Base-by-base conservation (phyloP, 768 basidiomycete genomes). In the Cubamyces lactineus region DNA sequence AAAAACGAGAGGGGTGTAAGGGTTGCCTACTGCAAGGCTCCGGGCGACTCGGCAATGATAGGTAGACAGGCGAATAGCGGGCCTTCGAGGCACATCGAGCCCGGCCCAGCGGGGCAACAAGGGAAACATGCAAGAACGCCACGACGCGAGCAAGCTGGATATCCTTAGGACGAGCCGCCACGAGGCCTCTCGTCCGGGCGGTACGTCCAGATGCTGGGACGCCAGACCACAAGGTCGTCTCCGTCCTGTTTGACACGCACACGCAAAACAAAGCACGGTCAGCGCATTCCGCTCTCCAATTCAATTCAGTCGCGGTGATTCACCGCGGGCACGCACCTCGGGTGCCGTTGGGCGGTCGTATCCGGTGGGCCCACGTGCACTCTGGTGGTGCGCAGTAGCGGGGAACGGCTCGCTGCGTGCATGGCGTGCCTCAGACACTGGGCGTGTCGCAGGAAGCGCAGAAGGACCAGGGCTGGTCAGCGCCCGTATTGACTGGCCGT, bases 101-200 rank as follows among this genome's bases (percentile, higher is more conserved):
- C 56, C 61, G 61, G 39, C 43, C 55, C 42, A 50, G 56, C 61
- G 61, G 55, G 61, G 55, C 34, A 24, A 23, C 11, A 41, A 30
- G 42, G 39, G 55, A 38, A 52, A 39, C 43, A 52, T 19, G 41
- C 26, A 42, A 12, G 19, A 49, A 15, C 26, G 26, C 53, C 42
- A 46, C 42, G 28, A 40, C 52, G 30, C 26, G 53, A 45, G 42
- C 43, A 42, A 30, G 28, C 43, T 30, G 21, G 8, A 23, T 17
- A 39, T 39, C 13, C n/a, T 49, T 47, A 63, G 39, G 62, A 24
- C 30, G 62, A 64, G 43, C 53, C 58, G 41, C 63, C 63, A 48
- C 63, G 63, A 30, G 63, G 58, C 58, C 63, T 38, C 58, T 64
- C 63, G 48, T 64, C 63, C 34, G 63, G 63, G 63, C 63, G 63